Conservation (phyloP, 768 basidiomycete species). For the Pleurotus tuber-regium region DNA sequence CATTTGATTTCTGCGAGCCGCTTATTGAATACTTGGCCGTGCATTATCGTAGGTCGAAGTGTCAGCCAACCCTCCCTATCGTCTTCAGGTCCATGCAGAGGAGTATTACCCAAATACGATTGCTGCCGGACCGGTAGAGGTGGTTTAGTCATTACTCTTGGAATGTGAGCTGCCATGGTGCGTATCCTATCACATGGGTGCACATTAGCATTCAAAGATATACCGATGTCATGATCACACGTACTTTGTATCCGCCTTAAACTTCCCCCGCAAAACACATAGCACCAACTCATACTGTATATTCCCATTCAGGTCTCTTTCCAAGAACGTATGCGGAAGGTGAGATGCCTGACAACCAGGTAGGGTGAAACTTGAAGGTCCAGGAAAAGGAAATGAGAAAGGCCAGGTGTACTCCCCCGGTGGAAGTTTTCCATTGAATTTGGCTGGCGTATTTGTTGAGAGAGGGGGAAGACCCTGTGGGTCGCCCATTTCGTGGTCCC, state of each 20-base stretch:
- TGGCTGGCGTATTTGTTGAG: not conserved
- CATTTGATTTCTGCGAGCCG: not conserved
- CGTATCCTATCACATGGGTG: not conserved
- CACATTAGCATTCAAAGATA: not conserved
- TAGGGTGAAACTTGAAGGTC: not conserved
- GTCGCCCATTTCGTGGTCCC: not conserved
- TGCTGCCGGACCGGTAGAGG: not conserved
- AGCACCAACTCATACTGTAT: not conserved
- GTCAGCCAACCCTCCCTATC: not conserved
- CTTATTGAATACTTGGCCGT: not conserved
- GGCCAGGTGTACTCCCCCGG: conserved; percentile 1
- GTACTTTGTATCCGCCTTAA: not conserved
- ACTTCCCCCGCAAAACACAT: not conserved
- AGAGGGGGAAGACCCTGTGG: not conserved
- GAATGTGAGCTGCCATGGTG: not conserved
- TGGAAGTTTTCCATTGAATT: not conserved
- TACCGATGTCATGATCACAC: not conserved
- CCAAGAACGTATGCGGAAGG: not conserved
- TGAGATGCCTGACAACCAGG: not conserved
- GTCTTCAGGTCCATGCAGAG: not conserved
- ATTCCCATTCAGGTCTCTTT: not conserved
- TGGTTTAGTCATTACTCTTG: not conserved
- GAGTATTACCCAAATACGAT: not conserved
- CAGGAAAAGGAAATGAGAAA: not conserved
- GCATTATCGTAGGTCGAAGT: not conserved